Base-by-base conservation (phyloP, 495 filamentous ascomycete genomes). In the Symbiotaphrina buchneri region DNA sequence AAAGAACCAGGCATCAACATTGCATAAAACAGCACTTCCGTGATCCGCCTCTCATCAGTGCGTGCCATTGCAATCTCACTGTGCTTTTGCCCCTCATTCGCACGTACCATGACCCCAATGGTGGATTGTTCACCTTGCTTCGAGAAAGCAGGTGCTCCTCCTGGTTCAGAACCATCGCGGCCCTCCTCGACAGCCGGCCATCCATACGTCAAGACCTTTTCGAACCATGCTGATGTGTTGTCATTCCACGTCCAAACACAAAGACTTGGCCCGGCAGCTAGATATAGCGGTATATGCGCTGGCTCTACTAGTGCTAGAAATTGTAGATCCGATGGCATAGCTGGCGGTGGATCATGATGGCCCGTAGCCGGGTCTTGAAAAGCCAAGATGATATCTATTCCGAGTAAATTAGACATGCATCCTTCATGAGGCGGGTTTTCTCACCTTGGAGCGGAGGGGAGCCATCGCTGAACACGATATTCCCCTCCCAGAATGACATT, bases 21-120 rank as follows among this genome's bases (percentile, higher is more conserved):
- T 15, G 22, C 32, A 23, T 34, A 34, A 7, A 34, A 18, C 4
- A 34, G 13, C 5, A 31, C 13, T 20, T 34, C 32, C 2, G 32
- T 34, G 8, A 34, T 34, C 21, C 22, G 21, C 14, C 22, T 21
- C 2, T 25, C 22, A 26, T 26, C 4, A 1, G 17, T 7, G 15
- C 10, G 10, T 10, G 18, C 10, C 7, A 4, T 15, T 15, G 13
- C 21, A 27, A 26, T 16, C 13, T 1, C 32, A 20, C 18, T 6
- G 3, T 31, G 10, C 3, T 13, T 13, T 3, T 11, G 4, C n/a
- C 18, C 17, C 3, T 23, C 8, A n/a, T n/a, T n/a, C 7, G 28
- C 32, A 3, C 24, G 32, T n/a, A 34, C 17, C 10, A 34, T 21
- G 21, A 30, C 22, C 4, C 32, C 32, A 20, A 34, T 14, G 17